Conservation (phyloP, 2,329 filamentous ascomycete genomes). For the Fusarium piperis region DNA sequence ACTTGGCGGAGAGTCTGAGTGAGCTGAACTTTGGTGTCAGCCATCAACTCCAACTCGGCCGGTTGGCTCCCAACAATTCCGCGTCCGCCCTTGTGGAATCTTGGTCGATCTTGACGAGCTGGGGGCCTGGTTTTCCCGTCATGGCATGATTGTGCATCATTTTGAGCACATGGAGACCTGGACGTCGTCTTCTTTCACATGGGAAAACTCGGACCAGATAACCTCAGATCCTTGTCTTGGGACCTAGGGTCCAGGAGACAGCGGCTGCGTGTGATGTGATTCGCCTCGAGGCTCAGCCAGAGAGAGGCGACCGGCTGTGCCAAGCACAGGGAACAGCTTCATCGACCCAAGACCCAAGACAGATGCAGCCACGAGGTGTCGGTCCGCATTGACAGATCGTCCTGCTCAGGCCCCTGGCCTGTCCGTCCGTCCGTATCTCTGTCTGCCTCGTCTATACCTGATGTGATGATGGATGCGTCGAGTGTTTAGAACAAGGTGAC, state of each 20-base stretch:
- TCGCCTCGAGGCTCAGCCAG: background rate
- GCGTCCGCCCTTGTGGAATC: constrained; percentile 9
- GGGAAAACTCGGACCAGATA: constrained; percentile 9
- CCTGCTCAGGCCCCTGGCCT: background rate
- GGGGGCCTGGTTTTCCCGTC: constrained; percentile 6
- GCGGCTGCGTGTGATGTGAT: background rate
- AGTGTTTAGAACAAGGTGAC: constrained; percentile 3
- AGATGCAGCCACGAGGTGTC: background rate
- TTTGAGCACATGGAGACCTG: constrained; percentile 1
- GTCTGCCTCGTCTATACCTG: background rate
- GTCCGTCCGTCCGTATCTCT: background rate
- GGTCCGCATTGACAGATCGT: background rate
- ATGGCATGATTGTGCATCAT: constrained; percentile 25
- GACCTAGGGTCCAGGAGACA: constrained; percentile 6
- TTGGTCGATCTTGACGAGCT: constrained; percentile 1
- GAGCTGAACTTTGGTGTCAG: background rate
- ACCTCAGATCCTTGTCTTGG: constrained; percentile 30
- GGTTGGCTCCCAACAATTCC: constrained; percentile 9
- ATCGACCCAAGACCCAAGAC: background rate
- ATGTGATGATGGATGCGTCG: constrained; percentile 2
- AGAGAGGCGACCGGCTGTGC: background rate
- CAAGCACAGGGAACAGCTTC: background rate
- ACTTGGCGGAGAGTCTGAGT: background rate
- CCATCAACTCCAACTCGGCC: constrained; percentile 10
- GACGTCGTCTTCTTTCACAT: constrained; percentile 16